Percentiles rank a stretch among this genome's conserved stretches.
Evolutionary conservation across 768 basidiomycete genomes (phyloP).

Genomic region (Calocera cornea): DNA sequence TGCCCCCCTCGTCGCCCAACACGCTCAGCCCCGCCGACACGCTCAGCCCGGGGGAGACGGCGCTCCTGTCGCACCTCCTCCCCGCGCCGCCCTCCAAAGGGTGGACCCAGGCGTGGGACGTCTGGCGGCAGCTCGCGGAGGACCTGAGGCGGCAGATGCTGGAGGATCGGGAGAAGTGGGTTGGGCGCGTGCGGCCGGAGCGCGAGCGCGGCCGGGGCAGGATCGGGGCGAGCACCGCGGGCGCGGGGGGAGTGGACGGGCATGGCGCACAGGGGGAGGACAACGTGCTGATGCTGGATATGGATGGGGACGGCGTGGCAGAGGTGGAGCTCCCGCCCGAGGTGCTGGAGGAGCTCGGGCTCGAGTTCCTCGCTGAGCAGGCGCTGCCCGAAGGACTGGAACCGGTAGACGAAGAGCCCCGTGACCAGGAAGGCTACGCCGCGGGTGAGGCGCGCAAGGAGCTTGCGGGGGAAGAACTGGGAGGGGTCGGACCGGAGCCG

Average conservation of each 20-base stretch:
- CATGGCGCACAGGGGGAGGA: neutral
- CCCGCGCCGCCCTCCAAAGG: neutral
- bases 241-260: neutral
- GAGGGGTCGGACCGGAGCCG: no score
- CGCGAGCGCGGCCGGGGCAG: neutral
- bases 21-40: neutral
- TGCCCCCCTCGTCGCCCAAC: no score
- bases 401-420: no score
- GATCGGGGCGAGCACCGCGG: neutral
- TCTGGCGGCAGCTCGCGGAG: neutral
- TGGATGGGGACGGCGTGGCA: no score
- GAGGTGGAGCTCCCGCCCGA: no score
- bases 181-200: neutral
- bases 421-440: no score
- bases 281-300: no score
- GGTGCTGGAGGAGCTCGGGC: no score
- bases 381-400: no score
- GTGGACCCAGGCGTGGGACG: neutral
- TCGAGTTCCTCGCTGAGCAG: no score
- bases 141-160: neutral
- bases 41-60: neutral
- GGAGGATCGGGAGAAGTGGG: slow-evolving; percentile 4
- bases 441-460: no score
- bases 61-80: neutral
- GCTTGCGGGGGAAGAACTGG: no score